A percentile compares a stretch with the other conserved stretches of the same genome.
Evolutionary conservation across 2,329 filamentous ascomycete species (phyloP).

Genomic region (Plenodomus biglobosus): DNA sequence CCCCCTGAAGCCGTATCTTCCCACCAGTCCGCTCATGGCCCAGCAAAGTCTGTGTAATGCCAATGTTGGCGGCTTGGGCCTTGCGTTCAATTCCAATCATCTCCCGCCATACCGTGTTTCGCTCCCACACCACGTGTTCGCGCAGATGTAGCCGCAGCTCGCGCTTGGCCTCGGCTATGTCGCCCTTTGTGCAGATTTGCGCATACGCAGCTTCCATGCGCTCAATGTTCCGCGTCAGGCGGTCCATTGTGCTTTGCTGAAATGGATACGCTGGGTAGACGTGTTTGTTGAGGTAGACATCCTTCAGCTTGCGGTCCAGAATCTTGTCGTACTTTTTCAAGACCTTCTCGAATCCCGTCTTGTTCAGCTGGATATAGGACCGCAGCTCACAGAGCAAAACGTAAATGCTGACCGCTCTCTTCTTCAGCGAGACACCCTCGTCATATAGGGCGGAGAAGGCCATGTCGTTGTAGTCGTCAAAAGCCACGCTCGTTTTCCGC

Average conservation of each 20-base stretch:
- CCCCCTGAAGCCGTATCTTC: conserved; percentile 77
- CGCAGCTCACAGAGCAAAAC: conserved; percentile 94
- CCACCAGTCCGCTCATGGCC: conserved; percentile 70
- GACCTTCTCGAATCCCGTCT: conserved; percentile 93
- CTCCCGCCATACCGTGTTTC: conserved; percentile 98
- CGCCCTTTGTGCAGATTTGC: conserved; percentile 77
- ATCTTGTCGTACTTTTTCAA: conserved; percentile 99
- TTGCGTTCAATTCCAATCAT: conserved; percentile 98
- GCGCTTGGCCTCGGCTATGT: conserved; percentile 73
- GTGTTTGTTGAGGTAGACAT: conserved; percentile 70
- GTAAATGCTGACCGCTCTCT: conserved; percentile 82
- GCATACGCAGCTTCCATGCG: conserved; percentile 80
- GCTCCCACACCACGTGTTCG: conserved; percentile 98
- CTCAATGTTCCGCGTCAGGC: conserved; percentile 69
- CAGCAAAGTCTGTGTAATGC: conserved; percentile 73
- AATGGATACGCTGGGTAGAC: conserved; percentile 85
- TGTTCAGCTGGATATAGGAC: conserved; percentile 93
- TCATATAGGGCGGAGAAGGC: conserved; percentile 69
- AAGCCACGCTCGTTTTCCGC: conserved; percentile 65
- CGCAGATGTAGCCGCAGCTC: conserved; percentile 87
- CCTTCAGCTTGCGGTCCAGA: conserved; percentile 76
- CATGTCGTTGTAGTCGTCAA: conserved; percentile 78
- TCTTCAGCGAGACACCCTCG: conserved; percentile 83
- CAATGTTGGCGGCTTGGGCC: conserved; percentile 89
- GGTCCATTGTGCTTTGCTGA: conserved; percentile 67